Percentiles rank a stretch among this genome's conserved stretches.
Conservation (phyloP, 768 basidiomycete species). For the Clitopilus hobsonii region DNA sequence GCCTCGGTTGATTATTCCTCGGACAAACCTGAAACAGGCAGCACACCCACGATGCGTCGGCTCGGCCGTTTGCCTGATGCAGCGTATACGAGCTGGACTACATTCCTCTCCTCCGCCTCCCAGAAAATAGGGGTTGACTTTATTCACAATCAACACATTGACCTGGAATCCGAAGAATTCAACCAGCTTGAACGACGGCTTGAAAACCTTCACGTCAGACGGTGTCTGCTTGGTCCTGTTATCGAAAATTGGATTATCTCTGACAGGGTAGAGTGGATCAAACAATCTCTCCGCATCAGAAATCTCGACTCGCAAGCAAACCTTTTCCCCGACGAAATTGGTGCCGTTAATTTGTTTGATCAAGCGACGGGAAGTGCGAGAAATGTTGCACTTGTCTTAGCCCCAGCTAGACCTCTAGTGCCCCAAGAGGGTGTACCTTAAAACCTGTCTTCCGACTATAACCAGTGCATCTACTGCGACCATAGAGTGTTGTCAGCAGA, state of each 20-base stretch:
- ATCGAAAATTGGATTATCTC: slow-evolving; percentile 62
- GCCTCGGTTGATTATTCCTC: slow-evolving; percentile 5
- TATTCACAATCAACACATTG: neutral
- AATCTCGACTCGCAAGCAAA: too few relatives aligned
- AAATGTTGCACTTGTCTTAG: slow-evolving; percentile 61
- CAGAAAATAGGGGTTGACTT: slow-evolving; percentile 23
- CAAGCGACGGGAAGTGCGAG: slow-evolving; percentile 68
- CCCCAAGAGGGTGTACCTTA: too few relatives aligned
- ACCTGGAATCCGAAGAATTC: slow-evolving; percentile 7
- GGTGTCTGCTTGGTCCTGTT: slow-evolving; percentile 65
- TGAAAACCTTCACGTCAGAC: slow-evolving; percentile 57
- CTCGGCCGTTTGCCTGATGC: slow-evolving; percentile 46
- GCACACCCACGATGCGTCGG: slow-evolving; percentile 33
- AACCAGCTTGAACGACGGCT: slow-evolving; percentile 34
- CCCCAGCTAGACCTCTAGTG: slow-evolving; percentile 14
- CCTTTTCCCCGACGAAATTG: too few relatives aligned
- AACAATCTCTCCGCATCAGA: too few relatives aligned
- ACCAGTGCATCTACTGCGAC: too few relatives aligned
- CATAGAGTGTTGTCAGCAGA: too few relatives aligned
- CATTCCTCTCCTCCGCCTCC: slow-evolving; percentile 32
- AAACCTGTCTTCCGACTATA: too few relatives aligned
- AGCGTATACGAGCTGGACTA: slow-evolving; percentile 45
- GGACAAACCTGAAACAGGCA: slow-evolving; percentile 25
- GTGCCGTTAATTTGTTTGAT: slow-evolving; percentile 65
- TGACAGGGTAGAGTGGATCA: slow-evolving; percentile 59